Percentiles rank a stretch among this genome's conserved stretches.
Evolutionary conservation across 805 yeast species (phyloP).

Genomic region (Lipomyces anomalus): DNA sequence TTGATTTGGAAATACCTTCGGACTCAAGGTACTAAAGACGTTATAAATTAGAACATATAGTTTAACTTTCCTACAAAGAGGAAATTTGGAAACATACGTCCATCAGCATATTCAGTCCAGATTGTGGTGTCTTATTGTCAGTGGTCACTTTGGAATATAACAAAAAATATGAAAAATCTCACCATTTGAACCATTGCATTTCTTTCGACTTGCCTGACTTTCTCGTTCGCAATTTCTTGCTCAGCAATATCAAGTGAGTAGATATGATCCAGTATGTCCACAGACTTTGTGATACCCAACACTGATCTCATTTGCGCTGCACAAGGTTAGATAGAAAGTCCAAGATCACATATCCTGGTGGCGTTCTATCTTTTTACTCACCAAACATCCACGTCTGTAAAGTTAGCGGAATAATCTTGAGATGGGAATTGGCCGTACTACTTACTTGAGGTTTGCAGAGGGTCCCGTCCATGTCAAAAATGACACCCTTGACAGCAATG

Average conservation of each 20-base stretch:
- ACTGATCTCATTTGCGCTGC: slow-evolving; percentile 55
- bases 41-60: slow-evolving; percentile 15
- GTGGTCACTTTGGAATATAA: not conserved
- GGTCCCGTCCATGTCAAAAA: slow-evolving; percentile 81
- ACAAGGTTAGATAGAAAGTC: slow-evolving; percentile 1
- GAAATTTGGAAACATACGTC: slow-evolving; percentile 20
- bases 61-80: slow-evolving; percentile 18
- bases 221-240: slow-evolving; percentile 42
- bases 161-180: slow-evolving; percentile 2
- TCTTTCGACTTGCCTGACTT: slow-evolving; percentile 50
- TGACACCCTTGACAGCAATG: slow-evolving; percentile 43
- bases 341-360: slow-evolving; percentile 1
- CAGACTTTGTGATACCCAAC: slow-evolving; percentile 41
- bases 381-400: slow-evolving; percentile 44
- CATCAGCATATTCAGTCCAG: slow-evolving; percentile 45
- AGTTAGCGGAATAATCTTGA: not conserved
- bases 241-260: slow-evolving; percentile 39
- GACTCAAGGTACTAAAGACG: slow-evolving; percentile 27
- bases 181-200: slow-evolving; percentile 56
- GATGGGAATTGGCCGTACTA: not conserved
- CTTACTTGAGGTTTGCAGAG: slow-evolving; percentile 53
- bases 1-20: slow-evolving; percentile 42
- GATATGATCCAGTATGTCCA: slow-evolving; percentile 53
- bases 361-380: slow-evolving; percentile 16
- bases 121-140: not conserved